Evolutionary conservation across 768 basidiomycete species (phyloP).

Genomic region (Porphyrellus cyaneotinctus): DNA sequence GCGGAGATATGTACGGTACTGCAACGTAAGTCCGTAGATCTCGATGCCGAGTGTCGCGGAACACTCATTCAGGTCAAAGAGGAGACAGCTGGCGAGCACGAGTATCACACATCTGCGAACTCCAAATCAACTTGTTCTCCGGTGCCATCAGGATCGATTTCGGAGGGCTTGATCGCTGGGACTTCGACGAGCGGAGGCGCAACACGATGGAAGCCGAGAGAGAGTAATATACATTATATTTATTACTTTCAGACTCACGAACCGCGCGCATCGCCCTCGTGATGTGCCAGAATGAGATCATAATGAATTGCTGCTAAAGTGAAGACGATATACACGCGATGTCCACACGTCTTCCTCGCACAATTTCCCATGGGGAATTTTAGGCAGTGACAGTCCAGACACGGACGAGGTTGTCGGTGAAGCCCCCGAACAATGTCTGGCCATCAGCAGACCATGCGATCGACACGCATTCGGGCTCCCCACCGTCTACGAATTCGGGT

Average conservation of each 20-base stretch:
- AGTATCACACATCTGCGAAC: constrained; percentile 63
- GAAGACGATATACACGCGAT: constrained; percentile 24
- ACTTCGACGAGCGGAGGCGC: constrained; percentile 55
- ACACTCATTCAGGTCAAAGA: constrained; percentile 35
- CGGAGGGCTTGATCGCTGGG: constrained; percentile 73
- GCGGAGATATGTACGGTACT: constrained; percentile 66
- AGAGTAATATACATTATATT: neutral
- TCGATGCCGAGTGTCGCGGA: neutral
- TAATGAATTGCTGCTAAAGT: constrained; percentile 19
- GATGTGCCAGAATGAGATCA: constrained; percentile 9
- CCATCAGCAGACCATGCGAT: constrained; percentile 99
- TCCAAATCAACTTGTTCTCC: constrained; percentile 62
- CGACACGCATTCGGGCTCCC: constrained; percentile 89
- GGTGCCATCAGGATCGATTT: constrained; percentile 69
- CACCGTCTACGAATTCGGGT: constrained; percentile 82
- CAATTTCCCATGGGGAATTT: constrained; percentile 23
- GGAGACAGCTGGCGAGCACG: constrained; percentile 81
- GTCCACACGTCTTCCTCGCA: constrained; percentile 12
- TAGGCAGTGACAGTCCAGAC: constrained; percentile 80
- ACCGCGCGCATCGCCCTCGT: neutral
- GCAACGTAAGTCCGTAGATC: constrained; percentile 57
- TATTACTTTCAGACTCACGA: neutral
- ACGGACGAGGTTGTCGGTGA: constrained; percentile 91
- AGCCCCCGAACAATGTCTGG: constrained; percentile 94
- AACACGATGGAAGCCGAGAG: constrained; percentile 56